Conservation (phyloP, 805 yeast genomes). For the Wickerhamiella spandovensis region DNA sequence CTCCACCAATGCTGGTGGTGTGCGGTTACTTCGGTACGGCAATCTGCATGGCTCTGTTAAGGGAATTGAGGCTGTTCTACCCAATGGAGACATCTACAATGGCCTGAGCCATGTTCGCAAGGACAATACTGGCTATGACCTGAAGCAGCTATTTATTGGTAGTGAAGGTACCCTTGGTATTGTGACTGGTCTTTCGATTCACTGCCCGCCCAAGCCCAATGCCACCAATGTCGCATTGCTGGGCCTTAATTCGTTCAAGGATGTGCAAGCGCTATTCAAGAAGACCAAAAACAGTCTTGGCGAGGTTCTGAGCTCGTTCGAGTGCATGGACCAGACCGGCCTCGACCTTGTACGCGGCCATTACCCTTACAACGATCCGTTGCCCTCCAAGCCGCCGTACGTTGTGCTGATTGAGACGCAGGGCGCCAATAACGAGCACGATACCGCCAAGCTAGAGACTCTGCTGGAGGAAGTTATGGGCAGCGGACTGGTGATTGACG, state of each 20-base stretch:
- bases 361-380: conserved; percentile 23
- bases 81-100: conserved; percentile 69
- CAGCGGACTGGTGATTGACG: conserved; percentile 2
- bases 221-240: conserved; percentile 77
- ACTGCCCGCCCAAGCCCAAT: conserved; percentile 79
- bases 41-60: conserved; percentile 82
- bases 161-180: conserved; percentile 86
- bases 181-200: conserved; percentile 75
- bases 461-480: conserved; percentile 2
- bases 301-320: conserved; percentile 83
- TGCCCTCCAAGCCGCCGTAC: conserved; percentile 1
- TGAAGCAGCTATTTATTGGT: conserved; percentile 85
- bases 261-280: conserved; percentile 66
- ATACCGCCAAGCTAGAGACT: conserved; percentile 5
- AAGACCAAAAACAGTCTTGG: conserved; percentile 66
- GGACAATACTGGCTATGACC: conserved; percentile 89
- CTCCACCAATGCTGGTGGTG: conserved; percentile 95
- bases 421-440: conserved; percentile 8
- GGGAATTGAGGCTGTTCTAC: conserved; percentile 80
- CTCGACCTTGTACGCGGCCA: conserved; percentile 41
- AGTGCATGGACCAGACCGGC: conserved; percentile 58
- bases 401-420: conserved; percentile 6
- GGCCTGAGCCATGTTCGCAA: conserved; percentile 77
- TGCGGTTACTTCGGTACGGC: conserved; percentile 75
- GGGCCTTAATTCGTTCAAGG: conserved; percentile 65